These are phyloP conservation scores for Aspergillus saccharolyticus DNA, from an alignment of 495 filamentous ascomycete genomes.

Conservation along the genomic window DNA sequence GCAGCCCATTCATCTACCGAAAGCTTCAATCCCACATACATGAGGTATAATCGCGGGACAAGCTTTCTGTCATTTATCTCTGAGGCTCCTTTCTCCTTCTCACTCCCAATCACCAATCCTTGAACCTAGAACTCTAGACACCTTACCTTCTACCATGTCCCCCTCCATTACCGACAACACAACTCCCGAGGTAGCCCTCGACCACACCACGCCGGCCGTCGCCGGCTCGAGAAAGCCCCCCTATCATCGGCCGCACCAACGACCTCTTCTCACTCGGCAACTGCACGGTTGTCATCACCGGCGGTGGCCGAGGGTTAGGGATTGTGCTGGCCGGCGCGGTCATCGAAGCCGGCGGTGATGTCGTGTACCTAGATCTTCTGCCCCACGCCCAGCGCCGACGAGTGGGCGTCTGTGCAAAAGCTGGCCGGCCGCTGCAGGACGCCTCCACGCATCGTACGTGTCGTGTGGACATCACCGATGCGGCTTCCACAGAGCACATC, in stretches of 20 bases:
- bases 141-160: constrained; percentile 15
- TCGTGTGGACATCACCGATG: constrained; percentile 59
- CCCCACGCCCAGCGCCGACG: constrained; percentile 35
- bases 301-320: constrained; percentile 64
- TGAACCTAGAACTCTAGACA: too few species aligned
- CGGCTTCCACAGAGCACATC: constrained; percentile 25
- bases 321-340: constrained; percentile 56
- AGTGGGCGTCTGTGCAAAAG: constrained; percentile 36
- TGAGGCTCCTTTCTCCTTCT: background rate
- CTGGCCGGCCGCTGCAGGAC: constrained; percentile 47
- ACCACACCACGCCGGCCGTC: constrained; percentile 21
- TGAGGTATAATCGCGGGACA: background rate
- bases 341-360: constrained; percentile 62
- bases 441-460: constrained; percentile 42
- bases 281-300: constrained; percentile 67
- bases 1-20: background rate
- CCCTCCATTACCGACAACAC: constrained; percentile 27
- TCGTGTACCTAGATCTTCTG: constrained; percentile 64
- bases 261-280: constrained; percentile 46
- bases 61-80: too few species aligned
- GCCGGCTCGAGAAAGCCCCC: constrained; percentile 23
- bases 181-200: constrained; percentile 18
- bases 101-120: background rate
- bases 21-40: background rate
- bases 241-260: constrained; percentile 20